phyloP scores from a whole-genome alignment of 2,329 filamentous ascomycete species.

The Diplocarpon mali region DNA sequence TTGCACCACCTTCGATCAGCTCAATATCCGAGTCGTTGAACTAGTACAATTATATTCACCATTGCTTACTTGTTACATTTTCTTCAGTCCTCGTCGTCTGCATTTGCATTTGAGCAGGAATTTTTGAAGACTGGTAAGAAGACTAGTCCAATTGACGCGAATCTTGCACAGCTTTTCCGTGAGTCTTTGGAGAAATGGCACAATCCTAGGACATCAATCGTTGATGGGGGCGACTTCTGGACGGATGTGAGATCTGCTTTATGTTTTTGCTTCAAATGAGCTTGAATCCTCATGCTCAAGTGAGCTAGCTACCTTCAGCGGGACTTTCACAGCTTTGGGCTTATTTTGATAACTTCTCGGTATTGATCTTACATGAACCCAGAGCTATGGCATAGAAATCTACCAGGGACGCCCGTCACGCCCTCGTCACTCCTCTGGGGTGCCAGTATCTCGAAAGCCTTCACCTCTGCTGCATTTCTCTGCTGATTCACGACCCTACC shows the following conservation, averaged over 20 bases:
- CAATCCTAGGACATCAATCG: conserved; percentile 38
- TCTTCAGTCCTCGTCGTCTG: neutral
- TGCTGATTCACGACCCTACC: conserved; percentile 37
- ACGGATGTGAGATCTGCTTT: conserved; percentile 28
- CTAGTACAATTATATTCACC: neutral
- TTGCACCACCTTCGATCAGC: too few relatives aligned
- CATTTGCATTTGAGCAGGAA: conserved; percentile 5
- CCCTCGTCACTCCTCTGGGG: conserved; percentile 42
- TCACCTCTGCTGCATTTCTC: conserved; percentile 39
- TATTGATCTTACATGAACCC: neutral
- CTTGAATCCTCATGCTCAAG: neutral
- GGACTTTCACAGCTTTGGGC: too few relatives aligned
- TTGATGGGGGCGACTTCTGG: conserved; percentile 34
- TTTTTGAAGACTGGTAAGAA: conserved; percentile 2
- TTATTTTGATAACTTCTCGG: too few relatives aligned
- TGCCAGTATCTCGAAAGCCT: conserved; percentile 46
- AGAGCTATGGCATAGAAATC: conserved; percentile 32
- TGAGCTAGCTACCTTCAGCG: neutral
- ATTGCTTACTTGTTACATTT: neutral
- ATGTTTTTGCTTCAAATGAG: neutral
- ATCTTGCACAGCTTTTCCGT: neutral
- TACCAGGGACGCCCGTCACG: conserved; percentile 30
- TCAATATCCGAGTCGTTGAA: neutral
- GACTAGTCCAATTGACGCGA: neutral
- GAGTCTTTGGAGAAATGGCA: conserved; percentile 29